These are phyloP conservation scores for Solanum phureja DNA, from an alignment of 257 asterid genomes.

Conservation along the genomic window DNA sequence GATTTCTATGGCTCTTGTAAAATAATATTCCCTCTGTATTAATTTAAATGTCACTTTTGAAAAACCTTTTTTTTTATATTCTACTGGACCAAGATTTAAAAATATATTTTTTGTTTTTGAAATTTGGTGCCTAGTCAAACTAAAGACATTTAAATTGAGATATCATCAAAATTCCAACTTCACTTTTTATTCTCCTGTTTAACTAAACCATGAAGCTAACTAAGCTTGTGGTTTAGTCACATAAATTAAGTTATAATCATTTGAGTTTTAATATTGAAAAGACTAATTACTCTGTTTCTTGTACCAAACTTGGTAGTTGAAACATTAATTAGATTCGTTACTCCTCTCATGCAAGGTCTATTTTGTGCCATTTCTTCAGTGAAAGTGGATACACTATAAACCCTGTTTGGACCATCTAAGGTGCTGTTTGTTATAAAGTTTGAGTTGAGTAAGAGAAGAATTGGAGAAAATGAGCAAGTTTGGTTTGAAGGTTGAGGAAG, in stretches of 20 bases:
- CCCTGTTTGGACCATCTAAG: not conserved
- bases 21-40: not conserved
- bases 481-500: constrained; percentile 62
- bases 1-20: not conserved
- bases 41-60: not conserved
- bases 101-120: no score
- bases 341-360: not conserved
- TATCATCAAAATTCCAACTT: not conserved
- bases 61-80: no score
- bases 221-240: not conserved
- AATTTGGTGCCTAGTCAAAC: no score
- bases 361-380: not conserved
- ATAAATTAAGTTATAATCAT: not conserved
- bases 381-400: not conserved
- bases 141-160: not conserved
- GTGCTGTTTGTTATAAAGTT: not conserved
- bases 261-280: not conserved
- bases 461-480: constrained; percentile 30
- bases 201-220: not conserved
- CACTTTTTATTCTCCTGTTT: not conserved
- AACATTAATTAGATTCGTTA: not conserved
- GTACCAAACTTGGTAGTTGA: not conserved
- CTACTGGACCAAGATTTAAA: no score
- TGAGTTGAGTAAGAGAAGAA: not conserved
- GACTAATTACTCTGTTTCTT: not conserved